phyloP scores from a whole-genome alignment of 768 basidiomycete genomes.

The Mycena amicta region DNA sequence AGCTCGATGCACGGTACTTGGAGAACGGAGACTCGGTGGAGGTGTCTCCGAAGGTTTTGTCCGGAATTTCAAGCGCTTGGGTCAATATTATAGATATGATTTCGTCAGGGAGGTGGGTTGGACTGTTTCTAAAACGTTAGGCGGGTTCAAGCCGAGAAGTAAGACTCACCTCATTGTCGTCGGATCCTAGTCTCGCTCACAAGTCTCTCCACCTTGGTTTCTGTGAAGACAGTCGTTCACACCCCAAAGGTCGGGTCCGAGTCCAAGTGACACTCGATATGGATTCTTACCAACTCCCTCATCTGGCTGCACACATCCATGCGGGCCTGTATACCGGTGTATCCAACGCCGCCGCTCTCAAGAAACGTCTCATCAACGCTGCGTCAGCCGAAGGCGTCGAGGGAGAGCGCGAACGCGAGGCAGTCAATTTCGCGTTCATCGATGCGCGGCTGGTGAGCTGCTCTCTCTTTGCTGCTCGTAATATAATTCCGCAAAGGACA shows the following conservation, averaged over 20 bases:
- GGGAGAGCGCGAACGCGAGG: slow-evolving; percentile 70
- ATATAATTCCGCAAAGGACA: too few species aligned
- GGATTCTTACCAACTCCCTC: slow-evolving; percentile 55
- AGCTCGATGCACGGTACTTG: neutral
- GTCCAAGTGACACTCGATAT: slow-evolving; percentile 34
- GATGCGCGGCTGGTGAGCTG: slow-evolving; percentile 77
- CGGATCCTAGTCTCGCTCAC: neutral
- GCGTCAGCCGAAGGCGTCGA: slow-evolving; percentile 57
- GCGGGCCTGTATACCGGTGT: slow-evolving; percentile 71
- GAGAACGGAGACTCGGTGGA: neutral
- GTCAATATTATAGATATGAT: neutral
- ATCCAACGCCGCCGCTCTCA: slow-evolving; percentile 60
- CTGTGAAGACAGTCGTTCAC: too few species aligned
- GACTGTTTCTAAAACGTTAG: neutral
- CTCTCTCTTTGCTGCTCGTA: too few species aligned
- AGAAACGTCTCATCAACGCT: slow-evolving; percentile 71
- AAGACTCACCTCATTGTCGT: too few species aligned
- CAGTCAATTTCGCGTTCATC: slow-evolving; percentile 90
- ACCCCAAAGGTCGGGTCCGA: too few species aligned
- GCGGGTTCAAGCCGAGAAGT: too few species aligned
- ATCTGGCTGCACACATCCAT: slow-evolving; percentile 47
- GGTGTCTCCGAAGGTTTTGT: neutral
- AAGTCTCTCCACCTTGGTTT: too few species aligned
- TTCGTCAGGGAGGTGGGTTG: neutral
- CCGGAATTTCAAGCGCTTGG: neutral